A percentile compares a stretch with the other conserved stretches of the same genome.
Evolutionary conservation across 768 basidiomycete genomes (phyloP).

Genomic region (Sarcomyxa edulis): DNA sequence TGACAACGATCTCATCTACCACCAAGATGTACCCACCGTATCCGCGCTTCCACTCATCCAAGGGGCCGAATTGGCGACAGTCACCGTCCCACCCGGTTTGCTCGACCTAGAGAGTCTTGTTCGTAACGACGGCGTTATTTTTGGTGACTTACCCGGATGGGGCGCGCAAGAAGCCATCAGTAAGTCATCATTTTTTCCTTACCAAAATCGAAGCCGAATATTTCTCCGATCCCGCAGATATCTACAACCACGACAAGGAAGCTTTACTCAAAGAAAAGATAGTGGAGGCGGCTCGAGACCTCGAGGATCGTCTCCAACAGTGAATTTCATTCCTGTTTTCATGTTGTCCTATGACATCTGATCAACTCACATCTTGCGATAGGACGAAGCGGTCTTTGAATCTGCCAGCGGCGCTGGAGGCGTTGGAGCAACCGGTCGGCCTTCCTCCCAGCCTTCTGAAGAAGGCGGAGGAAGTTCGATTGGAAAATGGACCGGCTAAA

Average conservation of each 20-base stretch:
- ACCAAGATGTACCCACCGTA: conserved; percentile 74
- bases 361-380: conserved; percentile 8
- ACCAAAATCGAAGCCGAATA: not conserved
- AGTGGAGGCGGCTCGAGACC: conserved; percentile 48
- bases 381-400: conserved; percentile 69
- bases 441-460: conserved; percentile 83
- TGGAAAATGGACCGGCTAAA: conserved; percentile 67
- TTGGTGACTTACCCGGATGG: conserved; percentile 75
- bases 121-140: conserved; percentile 53
- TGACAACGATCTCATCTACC: conserved; percentile 96
- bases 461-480: conserved; percentile 80
- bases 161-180: conserved; percentile 88
- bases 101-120: conserved; percentile 52
- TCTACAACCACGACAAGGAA: conserved; percentile 81
- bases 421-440: conserved; percentile 80
- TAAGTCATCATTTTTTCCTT: conserved; percentile 29
- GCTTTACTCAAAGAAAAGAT: conserved; percentile 68
- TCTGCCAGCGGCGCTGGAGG: conserved; percentile 83
- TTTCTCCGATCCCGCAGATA: conserved; percentile 39
- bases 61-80: conserved; percentile 61
- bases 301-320: conserved; percentile 60
- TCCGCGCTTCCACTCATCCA: conserved; percentile 62
- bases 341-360: not conserved
- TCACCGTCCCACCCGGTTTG: conserved; percentile 50
- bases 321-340: conserved; percentile 26